Conservation (phyloP, 1,139 yeast species). For the Spencermartinsiella ligniputridi region DNA sequence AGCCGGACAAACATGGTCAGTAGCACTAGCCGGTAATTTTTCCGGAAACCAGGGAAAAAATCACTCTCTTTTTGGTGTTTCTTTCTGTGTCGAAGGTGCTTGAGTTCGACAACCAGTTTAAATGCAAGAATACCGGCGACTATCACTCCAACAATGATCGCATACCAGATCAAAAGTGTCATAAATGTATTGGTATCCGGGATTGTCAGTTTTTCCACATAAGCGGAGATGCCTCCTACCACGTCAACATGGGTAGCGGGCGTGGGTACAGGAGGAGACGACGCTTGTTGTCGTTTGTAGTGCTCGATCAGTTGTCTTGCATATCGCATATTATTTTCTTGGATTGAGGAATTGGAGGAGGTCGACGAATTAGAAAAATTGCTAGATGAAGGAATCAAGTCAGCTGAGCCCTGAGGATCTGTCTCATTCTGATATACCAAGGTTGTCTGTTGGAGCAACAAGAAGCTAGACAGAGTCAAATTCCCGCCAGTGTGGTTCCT, state of each 20-base stretch:
- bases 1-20: conserved; percentile 26
- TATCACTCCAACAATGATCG: conserved; percentile 26
- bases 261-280: not conserved
- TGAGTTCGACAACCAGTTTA: conserved; percentile 26
- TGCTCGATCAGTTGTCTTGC: not conserved
- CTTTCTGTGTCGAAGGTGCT: conserved; percentile 2
- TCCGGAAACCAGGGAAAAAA: conserved; percentile 7
- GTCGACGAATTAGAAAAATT: not conserved
- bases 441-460: conserved; percentile 21
- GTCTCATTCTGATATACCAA: conserved; percentile 21
- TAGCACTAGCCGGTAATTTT: conserved; percentile 6
- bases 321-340: not conserved
- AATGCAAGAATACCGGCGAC: conserved; percentile 21
- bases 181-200: conserved; percentile 33
- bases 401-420: conserved; percentile 2
- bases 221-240: conserved; percentile 31
- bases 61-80: conserved; percentile 4
- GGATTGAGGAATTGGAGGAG: not conserved
- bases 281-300: not conserved
- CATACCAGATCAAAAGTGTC: conserved; percentile 33
- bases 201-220: conserved; percentile 28
- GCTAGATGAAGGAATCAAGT: not conserved
- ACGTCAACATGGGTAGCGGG: conserved; percentile 16
- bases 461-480: conserved; percentile 21
- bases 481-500: conserved; percentile 33